These are phyloP conservation scores for Talaromyces adpressus DNA, from an alignment of 495 filamentous ascomycete species.

Conservation along the genomic window DNA sequence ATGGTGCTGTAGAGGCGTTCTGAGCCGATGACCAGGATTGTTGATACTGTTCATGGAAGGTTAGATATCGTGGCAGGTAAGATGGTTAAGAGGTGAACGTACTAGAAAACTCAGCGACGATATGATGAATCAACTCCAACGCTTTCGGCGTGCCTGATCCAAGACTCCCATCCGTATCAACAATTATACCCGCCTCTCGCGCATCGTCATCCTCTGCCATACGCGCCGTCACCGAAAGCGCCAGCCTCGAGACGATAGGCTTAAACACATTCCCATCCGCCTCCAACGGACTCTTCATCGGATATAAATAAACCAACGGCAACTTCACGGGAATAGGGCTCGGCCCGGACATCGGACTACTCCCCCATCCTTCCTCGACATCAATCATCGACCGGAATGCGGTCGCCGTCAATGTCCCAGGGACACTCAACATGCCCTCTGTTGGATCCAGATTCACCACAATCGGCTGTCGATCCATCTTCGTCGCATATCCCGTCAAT, in stretches of 20 bases:
- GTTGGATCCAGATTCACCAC: conserved; percentile 81
- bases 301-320: conserved; percentile 88
- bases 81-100: conserved; percentile 16
- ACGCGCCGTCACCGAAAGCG: conserved; percentile 68
- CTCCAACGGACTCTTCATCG: conserved; percentile 60
- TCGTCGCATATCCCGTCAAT: conserved; percentile 74
- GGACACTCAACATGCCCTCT: conserved; percentile 79
- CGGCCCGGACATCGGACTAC: conserved; percentile 82
- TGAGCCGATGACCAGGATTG: conserved; percentile 77
- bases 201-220: conserved; percentile 70
- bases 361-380: conserved; percentile 86
- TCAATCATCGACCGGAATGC: conserved; percentile 81
- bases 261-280: conserved; percentile 67
- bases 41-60: conserved; percentile 46
- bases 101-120: conserved; percentile 82
- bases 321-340: conserved; percentile 82
- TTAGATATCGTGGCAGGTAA: neutral
- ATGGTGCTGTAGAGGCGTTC: conserved; percentile 75
- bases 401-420: conserved; percentile 77
- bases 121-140: conserved; percentile 73
- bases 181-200: conserved; percentile 66
- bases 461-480: conserved; percentile 67
- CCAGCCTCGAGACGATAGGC: conserved; percentile 67
- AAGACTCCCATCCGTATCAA: conserved; percentile 76
- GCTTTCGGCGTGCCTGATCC: conserved; percentile 50